Evolutionary conservation across 2,329 filamentous ascomycete genomes (phyloP).

Genomic region (Aspergillus persii): DNA sequence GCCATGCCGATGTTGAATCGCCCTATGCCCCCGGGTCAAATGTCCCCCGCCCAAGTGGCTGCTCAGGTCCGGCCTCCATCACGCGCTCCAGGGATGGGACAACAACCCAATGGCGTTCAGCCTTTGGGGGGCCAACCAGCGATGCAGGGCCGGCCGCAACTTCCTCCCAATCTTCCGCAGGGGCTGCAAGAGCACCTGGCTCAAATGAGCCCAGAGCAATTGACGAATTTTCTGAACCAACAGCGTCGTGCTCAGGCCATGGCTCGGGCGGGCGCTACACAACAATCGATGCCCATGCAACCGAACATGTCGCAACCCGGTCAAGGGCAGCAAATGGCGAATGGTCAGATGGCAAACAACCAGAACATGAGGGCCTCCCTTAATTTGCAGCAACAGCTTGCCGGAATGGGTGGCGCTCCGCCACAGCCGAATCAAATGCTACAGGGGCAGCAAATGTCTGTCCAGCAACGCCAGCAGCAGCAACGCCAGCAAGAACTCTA

Average conservation of each 20-base stretch:
- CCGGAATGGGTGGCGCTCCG: constrained; percentile 29
- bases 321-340: constrained; percentile 32
- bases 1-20: constrained; percentile 45
- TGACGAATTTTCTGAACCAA: constrained; percentile 33
- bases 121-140: constrained; percentile 25
- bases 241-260: constrained; percentile 33
- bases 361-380: constrained; percentile 36
- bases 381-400: constrained; percentile 33
- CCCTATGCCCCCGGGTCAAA: constrained; percentile 38
- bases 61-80: constrained; percentile 35
- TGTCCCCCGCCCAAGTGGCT: constrained; percentile 36
- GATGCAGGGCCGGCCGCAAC: constrained; percentile 33
- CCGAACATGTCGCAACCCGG: constrained; percentile 29
- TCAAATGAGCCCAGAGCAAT: constrained; percentile 36
- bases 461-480: constrained; percentile 31
- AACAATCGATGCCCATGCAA: constrained; percentile 31
- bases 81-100: constrained; percentile 32
- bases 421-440: constrained; percentile 30
- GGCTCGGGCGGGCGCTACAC: constrained; percentile 29
- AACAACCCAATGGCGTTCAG: constrained; percentile 21
- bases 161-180: constrained; percentile 36
- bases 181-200: constrained; percentile 34
- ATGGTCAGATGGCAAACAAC: constrained; percentile 33
- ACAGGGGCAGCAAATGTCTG: constrained; percentile 30
- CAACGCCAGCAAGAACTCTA: constrained; percentile 32